phyloP scores from a whole-genome alignment of 2,329 filamentous ascomycete species.

The Rhynchosporium secalis region DNA sequence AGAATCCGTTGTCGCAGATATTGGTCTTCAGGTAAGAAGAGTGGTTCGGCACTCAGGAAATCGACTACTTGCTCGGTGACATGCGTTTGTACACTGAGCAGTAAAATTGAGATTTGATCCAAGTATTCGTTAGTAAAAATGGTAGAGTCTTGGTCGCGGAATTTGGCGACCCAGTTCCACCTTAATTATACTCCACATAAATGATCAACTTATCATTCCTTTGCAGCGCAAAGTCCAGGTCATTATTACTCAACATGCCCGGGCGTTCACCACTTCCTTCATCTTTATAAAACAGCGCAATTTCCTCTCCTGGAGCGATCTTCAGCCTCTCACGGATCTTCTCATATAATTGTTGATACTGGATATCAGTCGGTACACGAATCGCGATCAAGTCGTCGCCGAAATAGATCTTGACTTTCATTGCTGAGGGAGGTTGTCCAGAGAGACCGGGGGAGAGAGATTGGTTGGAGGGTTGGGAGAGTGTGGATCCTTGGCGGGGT shows the following conservation, averaged over 20 bases:
- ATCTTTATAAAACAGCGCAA: slow-evolving; percentile 83
- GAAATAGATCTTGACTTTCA: slow-evolving; percentile 96
- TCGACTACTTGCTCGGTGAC: slow-evolving; percentile 32
- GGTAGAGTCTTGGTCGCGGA: slow-evolving; percentile 10
- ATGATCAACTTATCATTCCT: slow-evolving; percentile 86
- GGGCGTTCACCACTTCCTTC: slow-evolving; percentile 69
- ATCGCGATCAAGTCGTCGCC: slow-evolving; percentile 91
- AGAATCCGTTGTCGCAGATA: background rate
- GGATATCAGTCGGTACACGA: slow-evolving; percentile 78
- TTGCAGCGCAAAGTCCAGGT: slow-evolving; percentile 77
- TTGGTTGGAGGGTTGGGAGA: slow-evolving; percentile 55
- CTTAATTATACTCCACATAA: slow-evolving; percentile 55
- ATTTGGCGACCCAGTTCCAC: background rate
- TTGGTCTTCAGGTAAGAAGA: slow-evolving; percentile 27
- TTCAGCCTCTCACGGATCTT: slow-evolving; percentile 85
- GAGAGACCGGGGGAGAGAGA: slow-evolving; percentile 54
- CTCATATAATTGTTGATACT: slow-evolving; percentile 74
- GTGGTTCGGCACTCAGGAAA: slow-evolving; percentile 28
- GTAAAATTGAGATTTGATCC: slow-evolving; percentile 9
- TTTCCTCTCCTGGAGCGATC: slow-evolving; percentile 64
- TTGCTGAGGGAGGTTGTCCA: slow-evolving; percentile 48
- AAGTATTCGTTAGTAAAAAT: background rate
- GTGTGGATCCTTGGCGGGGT: slow-evolving; percentile 39
- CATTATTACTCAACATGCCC: slow-evolving; percentile 74
- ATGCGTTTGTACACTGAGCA: slow-evolving; percentile 33